A percentile compares a stretch with the other conserved stretches of the same genome.
Evolutionary conservation across 768 basidiomycete species (phyloP).

Genomic region (Auricularia sp.): DNA sequence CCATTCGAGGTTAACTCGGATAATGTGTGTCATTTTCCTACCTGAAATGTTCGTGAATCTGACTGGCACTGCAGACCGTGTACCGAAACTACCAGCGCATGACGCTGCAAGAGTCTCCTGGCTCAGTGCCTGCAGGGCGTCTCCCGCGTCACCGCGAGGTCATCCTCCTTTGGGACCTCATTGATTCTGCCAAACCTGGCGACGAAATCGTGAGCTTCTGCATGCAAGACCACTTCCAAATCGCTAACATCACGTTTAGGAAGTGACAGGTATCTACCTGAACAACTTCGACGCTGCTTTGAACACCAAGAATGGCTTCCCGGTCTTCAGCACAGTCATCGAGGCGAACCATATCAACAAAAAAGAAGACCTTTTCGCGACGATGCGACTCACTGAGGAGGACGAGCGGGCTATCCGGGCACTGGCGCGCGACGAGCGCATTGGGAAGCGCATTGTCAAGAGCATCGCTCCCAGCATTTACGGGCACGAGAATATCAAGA

Average conservation of each 20-base stretch:
- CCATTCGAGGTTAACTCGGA: slow-evolving; percentile 96
- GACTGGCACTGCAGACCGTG: slow-evolving; percentile 58
- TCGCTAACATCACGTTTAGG: slow-evolving; percentile 35
- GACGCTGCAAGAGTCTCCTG: slow-evolving; percentile 96
- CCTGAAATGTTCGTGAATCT: neutral
- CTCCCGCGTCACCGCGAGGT: slow-evolving; percentile 95
- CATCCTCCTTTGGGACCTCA: slow-evolving; percentile 93
- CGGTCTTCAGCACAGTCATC: slow-evolving; percentile 95
- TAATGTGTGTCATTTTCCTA: slow-evolving; percentile 44
- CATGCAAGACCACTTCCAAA: neutral
- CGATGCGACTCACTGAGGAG: slow-evolving; percentile 93
- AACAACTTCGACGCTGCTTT: slow-evolving; percentile 98
- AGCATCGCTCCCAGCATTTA: slow-evolving; percentile 99
- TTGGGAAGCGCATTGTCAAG: slow-evolving; percentile 95
- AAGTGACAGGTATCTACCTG: slow-evolving; percentile 95
- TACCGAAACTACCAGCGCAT: slow-evolving; percentile 99
- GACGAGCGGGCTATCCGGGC: slow-evolving; percentile 87
- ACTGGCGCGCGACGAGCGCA: slow-evolving; percentile 84
- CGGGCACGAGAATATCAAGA: slow-evolving; percentile 98
- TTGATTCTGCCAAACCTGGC: slow-evolving; percentile 95
- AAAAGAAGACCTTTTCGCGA: slow-evolving; percentile 98
- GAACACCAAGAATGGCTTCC: slow-evolving; percentile 98
- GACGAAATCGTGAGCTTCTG: slow-evolving; percentile 78
- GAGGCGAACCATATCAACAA: slow-evolving; percentile 99
- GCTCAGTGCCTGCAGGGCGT: slow-evolving; percentile 94